Base-by-base conservation (phyloP, 2,329 filamentous ascomycete genomes). In the Penicillium sp. region DNA sequence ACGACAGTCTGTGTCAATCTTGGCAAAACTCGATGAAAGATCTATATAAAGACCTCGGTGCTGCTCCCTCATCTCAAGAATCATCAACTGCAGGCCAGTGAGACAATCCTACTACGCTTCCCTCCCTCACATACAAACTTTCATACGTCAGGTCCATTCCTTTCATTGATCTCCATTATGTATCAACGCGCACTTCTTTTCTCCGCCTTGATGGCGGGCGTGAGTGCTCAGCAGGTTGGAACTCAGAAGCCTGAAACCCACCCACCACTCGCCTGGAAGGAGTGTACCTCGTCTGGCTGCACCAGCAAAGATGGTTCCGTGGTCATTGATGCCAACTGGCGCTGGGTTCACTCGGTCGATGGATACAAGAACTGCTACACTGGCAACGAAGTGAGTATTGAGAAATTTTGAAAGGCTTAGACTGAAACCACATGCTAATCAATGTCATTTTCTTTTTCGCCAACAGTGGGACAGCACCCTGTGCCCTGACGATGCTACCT, bases 301-400 rank as follows among this genome's bases (percentile, higher is more conserved):
- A 73, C 67, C 26, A 79, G 64, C 2, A 76, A 78, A 55, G 57
- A 61, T 36, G 78, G 75, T 37, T 75, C 73, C 33, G 71, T 83
- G 43, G 77, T 77, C 45, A 66, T 83, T 56, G 78, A 82, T 57
- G 58, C 76, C 52, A 81, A 81, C 67, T 82, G 78, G 78, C 73
- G 78, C 46, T 81, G 79, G 79, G 63, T 79, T 43, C 77, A 81
- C 64, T 65, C 67, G 32, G 71, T 66, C 36, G 57, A 62, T 4
- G 72, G 73, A 38, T 75, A 71, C 53, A 76, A 71, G 57, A 82
- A 82, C 69, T 81, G 78, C 71, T 81, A 81, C 66, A 73, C 67
- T 4, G 78, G 76, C 43, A 80, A 80, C 64, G 59, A 56, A 27
- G 56, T 58, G 8, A 32, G 29, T 32, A 32, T 32, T 3, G 29